Conservation (phyloP, 495 filamentous ascomycete genomes). For the Daldinia concentrica region DNA sequence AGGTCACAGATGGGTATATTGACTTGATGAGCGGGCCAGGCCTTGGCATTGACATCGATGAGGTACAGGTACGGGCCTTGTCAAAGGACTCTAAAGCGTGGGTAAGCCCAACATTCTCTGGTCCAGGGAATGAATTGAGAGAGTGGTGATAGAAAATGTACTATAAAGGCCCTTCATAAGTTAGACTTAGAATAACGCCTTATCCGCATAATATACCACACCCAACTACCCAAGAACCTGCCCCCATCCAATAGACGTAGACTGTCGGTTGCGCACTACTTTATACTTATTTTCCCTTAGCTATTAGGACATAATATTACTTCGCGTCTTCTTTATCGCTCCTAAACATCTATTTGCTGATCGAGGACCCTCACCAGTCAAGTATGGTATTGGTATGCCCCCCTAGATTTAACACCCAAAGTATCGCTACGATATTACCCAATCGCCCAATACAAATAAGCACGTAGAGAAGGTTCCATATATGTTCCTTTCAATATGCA, state of each 20-base stretch:
- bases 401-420: too few relatives aligned
- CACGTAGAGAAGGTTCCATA: too few relatives aligned
- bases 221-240: too few relatives aligned
- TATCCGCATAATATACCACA: background rate
- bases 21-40: constrained; percentile 69
- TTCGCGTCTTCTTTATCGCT: too few relatives aligned
- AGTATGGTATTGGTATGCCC: too few relatives aligned
- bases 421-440: too few relatives aligned
- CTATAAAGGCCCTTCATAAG: background rate
- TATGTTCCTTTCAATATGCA: too few relatives aligned
- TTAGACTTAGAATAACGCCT: background rate
- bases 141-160: constrained; percentile 67
- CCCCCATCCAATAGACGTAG: background rate
- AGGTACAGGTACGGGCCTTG: constrained; percentile 64
- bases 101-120: constrained; percentile 69
- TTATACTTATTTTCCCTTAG: background rate
- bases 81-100: constrained; percentile 46
- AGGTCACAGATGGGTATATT: constrained; percentile 73
- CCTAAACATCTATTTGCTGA: too few relatives aligned
- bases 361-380: too few relatives aligned
- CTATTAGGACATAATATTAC: too few relatives aligned
- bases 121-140: constrained; percentile 74
- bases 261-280: background rate
- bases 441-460: too few relatives aligned
- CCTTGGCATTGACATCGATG: constrained; percentile 79